These are phyloP conservation scores for Ballota nigra DNA, from an alignment of 257 asterid genomes.

Conservation along the genomic window DNA sequence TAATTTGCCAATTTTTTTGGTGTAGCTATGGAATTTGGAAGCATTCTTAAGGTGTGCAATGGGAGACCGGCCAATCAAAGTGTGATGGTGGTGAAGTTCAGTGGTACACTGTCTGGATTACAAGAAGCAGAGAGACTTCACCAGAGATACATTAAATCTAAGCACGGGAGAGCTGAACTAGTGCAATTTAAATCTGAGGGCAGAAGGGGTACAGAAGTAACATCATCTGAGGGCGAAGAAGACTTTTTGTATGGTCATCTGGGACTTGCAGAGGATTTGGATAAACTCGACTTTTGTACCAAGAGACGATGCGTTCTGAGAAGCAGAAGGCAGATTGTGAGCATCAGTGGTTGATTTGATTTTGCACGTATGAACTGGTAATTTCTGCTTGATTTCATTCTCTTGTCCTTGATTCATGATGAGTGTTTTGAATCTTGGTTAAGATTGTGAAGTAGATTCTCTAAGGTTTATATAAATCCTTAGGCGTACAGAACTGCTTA, in stretches of 20 bases:
- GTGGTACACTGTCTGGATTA: constrained; percentile 64
- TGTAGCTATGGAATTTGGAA: constrained; percentile 55
- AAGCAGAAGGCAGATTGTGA: constrained; percentile 60
- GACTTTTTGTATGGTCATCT: constrained; percentile 50
- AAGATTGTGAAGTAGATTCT: not conserved
- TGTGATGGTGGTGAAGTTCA: constrained; percentile 57
- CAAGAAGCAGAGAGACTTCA: constrained; percentile 61
- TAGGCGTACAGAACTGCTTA: too few relatives aligned
- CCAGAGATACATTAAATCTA: constrained; percentile 34
- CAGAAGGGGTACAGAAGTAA: constrained; percentile 13
- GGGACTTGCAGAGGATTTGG: constrained; percentile 67
- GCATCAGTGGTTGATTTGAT: constrained; percentile 25
- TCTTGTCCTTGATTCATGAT: not conserved
- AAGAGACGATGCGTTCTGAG: constrained; percentile 53
- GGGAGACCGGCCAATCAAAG: constrained; percentile 70
- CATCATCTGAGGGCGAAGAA: constrained; percentile 26
- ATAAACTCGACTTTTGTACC: constrained; percentile 59
- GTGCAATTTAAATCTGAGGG: constrained; percentile 25
- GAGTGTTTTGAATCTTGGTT: not conserved
- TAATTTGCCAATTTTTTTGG: not conserved
- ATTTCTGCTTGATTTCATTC: not conserved
- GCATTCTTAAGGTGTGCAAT: constrained; percentile 50
- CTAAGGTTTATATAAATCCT: too few relatives aligned
- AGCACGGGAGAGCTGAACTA: constrained; percentile 49
- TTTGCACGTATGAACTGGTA: not conserved